phyloP scores from a whole-genome alignment of 1,284 basidiomycete genomes.

The Ceratobasidium sp. region DNA sequence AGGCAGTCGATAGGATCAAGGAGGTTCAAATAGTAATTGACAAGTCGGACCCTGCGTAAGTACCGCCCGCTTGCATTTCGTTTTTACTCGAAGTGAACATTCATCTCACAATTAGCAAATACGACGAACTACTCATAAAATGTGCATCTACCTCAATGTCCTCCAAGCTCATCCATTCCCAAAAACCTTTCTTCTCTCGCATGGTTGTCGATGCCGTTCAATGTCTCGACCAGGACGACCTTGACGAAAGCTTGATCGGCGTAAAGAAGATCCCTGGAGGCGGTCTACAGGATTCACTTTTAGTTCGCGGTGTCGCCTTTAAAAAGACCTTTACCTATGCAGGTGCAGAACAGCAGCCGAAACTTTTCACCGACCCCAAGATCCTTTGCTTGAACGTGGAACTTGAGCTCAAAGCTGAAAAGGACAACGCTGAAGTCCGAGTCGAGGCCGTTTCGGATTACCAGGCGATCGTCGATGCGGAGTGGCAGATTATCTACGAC shows the following conservation, averaged over 20 bases:
- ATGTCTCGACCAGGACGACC: constrained; percentile 91
- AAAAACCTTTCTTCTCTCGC: constrained; percentile 98
- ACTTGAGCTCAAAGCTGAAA: constrained; percentile 98
- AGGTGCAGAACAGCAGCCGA: constrained; percentile 99
- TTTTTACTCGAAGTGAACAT: neutral
- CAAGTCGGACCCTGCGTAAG: constrained; percentile 89
- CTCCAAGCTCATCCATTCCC: constrained; percentile 98
- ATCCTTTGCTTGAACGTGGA: constrained; percentile 98
- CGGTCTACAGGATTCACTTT: constrained; percentile 95
- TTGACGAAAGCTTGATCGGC: constrained; percentile 97
- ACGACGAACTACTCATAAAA: constrained; percentile 94
- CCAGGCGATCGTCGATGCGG: constrained; percentile 99
- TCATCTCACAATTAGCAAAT: constrained; percentile 69
- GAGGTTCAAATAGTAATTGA: constrained; percentile 93
- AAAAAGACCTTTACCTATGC: constrained; percentile 99
- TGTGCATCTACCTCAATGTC: constrained; percentile 99
- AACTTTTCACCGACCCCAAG: constrained; percentile 89
- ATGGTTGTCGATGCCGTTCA: constrained; percentile 99
- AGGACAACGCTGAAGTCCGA: constrained; percentile 98
- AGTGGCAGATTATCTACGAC: constrained; percentile 99
- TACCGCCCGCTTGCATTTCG: constrained; percentile 47
- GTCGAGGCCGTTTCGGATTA: constrained; percentile 98
- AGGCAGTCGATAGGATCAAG: constrained; percentile 91
- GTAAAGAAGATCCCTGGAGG: constrained; percentile 99
- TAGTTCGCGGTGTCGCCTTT: constrained; percentile 94